Conservation (phyloP, 2,329 filamentous ascomycete genomes). For the Colletotrichum sp. region DNA sequence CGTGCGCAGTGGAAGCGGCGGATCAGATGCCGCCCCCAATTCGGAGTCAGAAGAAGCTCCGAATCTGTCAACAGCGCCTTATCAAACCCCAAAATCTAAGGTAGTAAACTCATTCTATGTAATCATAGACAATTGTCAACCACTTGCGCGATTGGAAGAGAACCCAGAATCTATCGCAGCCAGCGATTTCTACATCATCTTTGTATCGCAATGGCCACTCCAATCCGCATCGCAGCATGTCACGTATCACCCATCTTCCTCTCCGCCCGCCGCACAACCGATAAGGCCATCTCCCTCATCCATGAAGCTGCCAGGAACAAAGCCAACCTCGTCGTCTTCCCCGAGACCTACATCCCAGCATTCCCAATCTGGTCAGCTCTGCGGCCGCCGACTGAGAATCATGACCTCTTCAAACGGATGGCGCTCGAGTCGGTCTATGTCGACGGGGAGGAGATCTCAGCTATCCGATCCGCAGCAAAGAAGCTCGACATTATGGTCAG, state of each 20-base stretch:
- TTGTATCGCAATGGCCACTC: neutral
- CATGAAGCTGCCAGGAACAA: slow-evolving; percentile 43
- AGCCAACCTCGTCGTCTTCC: slow-evolving; percentile 58
- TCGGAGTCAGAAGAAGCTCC: neutral
- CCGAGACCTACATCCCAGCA: slow-evolving; percentile 57
- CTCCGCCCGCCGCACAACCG: slow-evolving; percentile 46
- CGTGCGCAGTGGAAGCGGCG: neutral
- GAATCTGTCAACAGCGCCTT: neutral
- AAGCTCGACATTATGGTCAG: slow-evolving; percentile 44
- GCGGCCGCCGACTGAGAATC: slow-evolving; percentile 52
- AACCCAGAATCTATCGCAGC: fast-evolving
- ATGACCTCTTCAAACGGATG: slow-evolving; percentile 53
- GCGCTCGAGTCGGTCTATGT: slow-evolving; percentile 46
- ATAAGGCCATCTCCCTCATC: slow-evolving; percentile 52
- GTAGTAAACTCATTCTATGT: neutral
- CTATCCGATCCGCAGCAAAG: slow-evolving; percentile 43
- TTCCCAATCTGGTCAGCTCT: slow-evolving; percentile 58
- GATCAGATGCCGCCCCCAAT: neutral
- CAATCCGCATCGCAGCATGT: slow-evolving; percentile 34
- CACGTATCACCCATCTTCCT: slow-evolving; percentile 52
- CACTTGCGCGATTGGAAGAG: neutral
- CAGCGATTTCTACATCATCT: fast-evolving
- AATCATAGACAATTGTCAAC: neutral
- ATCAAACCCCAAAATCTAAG: neutral
- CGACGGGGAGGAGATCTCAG: slow-evolving; percentile 49